A percentile compares a stretch with the other conserved stretches of the same genome.
Conservation (phyloP, 352 stramenopile genomes). For the Pythium pyrilobum region DNA sequence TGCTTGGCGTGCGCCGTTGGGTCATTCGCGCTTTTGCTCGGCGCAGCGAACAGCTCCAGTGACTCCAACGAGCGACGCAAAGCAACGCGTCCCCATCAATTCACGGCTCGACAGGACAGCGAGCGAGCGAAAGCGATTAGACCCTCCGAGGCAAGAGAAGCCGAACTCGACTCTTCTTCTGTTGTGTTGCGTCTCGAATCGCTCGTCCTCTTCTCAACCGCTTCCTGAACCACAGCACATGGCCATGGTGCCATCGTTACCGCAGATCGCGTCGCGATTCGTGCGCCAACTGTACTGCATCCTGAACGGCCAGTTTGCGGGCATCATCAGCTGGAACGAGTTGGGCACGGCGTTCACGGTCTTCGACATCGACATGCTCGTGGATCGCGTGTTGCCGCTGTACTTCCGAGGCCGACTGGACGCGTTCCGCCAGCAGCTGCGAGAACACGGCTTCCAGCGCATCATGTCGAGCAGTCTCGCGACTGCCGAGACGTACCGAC, state of each 20-base stretch:
- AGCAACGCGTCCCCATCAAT: too few species aligned
- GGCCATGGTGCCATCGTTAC: not conserved
- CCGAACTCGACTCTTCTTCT: constrained; percentile 1
- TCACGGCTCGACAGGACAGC: constrained; percentile 4
- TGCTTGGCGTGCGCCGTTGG: not conserved
- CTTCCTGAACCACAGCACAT: not conserved
- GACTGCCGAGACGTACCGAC: constrained; percentile 10
- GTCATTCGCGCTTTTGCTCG: constrained; percentile 18
- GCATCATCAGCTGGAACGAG: constrained; percentile 54
- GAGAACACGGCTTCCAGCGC: constrained; percentile 55
- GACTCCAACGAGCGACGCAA: too few species aligned
- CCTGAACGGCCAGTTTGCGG: constrained; percentile 46
- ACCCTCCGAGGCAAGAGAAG: not conserved
- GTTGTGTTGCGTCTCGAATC: not conserved
- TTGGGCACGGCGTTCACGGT: constrained; percentile 51
- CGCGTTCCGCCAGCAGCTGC: constrained; percentile 63
- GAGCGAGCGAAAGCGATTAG: constrained; percentile 17
- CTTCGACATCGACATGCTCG: constrained; percentile 38
- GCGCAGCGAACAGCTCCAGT: not conserved
- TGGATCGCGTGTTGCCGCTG: constrained; percentile 42
- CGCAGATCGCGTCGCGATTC: constrained; percentile 55
- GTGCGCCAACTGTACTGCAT: constrained; percentile 77
- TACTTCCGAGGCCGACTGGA: constrained; percentile 65
- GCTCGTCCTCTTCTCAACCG: not conserved
- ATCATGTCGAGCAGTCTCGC: not conserved